Conservation (phyloP, 768 basidiomycete species). For the Agaricus subrufescens region DNA sequence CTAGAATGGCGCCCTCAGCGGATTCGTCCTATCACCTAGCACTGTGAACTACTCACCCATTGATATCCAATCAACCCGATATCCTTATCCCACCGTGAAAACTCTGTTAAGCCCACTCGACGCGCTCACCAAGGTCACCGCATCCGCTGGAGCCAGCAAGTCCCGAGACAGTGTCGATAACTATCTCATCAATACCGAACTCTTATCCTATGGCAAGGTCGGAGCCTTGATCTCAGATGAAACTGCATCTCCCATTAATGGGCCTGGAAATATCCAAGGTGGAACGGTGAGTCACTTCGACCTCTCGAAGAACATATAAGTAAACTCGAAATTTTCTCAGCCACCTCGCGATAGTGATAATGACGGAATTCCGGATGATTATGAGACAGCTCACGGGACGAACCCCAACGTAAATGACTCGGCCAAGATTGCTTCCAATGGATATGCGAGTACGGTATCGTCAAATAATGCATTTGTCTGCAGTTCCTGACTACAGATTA, state of each 20-base stretch:
- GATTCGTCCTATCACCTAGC: conserved; percentile 21
- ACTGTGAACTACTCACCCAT: conserved; percentile 28
- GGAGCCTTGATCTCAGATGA: conserved; percentile 27
- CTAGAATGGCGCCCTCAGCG: conserved; percentile 26
- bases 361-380: conserved; percentile 30
- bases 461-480: background rate
- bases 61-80: conserved; percentile 25
- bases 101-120: conserved; percentile 25
- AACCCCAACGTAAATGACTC: conserved; percentile 27
- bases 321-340: conserved; percentile 10
- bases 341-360: conserved; percentile 24
- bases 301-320: background rate
- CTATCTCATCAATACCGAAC: conserved; percentile 27
- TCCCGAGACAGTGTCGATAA: conserved; percentile 27
- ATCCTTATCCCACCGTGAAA: conserved; percentile 25
- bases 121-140: conserved; percentile 22
- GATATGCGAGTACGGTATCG: conserved; percentile 26
- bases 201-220: conserved; percentile 27
- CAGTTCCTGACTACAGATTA: background rate
- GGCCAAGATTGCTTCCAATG: conserved; percentile 25
- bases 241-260: conserved; percentile 22
- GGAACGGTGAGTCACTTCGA: conserved; percentile 23
- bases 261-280: conserved; percentile 25
- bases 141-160: conserved; percentile 27
- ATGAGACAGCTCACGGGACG: conserved; percentile 27